phyloP scores from a whole-genome alignment of 345 rosid genomes.

The Reutealis trisperma region DNA sequence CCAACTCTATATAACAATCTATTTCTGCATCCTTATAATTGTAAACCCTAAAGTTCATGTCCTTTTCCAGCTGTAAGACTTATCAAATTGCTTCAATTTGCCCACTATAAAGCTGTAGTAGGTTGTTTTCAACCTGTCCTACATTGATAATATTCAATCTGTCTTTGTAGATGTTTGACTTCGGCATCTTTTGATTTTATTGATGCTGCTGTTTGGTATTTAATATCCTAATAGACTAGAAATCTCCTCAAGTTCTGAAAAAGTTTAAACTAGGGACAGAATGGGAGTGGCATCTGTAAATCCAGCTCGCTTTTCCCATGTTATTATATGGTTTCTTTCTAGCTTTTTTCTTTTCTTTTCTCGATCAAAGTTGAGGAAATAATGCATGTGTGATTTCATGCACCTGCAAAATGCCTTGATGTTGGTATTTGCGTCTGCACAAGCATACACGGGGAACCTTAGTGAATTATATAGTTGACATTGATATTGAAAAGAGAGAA shows the following conservation, averaged over 20 bases:
- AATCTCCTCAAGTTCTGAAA: not conserved
- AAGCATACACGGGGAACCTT: not conserved
- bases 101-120: no score
- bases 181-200: not conserved
- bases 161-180: not conserved
- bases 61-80: no score
- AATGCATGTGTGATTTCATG: not conserved
- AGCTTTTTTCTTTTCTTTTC: not conserved
- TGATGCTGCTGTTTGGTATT: no score
- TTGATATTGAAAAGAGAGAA: slow-evolving; percentile 1
- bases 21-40: no score
- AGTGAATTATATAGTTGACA: not conserved
- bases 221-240: not conserved
- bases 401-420: not conserved
- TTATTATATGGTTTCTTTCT: not conserved
- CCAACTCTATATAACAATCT: no score
- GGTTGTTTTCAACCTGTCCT: no score
- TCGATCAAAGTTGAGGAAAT: not conserved
- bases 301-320: not conserved
- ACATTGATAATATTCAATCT: no score
- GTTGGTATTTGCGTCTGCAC: not conserved
- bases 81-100: no score
- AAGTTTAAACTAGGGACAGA: not conserved
- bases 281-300: not conserved
- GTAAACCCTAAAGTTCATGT: no score